These are phyloP conservation scores for Globisporangium lucens DNA, from an alignment of 352 stramenopile genomes.

Conservation along the genomic window DNA sequence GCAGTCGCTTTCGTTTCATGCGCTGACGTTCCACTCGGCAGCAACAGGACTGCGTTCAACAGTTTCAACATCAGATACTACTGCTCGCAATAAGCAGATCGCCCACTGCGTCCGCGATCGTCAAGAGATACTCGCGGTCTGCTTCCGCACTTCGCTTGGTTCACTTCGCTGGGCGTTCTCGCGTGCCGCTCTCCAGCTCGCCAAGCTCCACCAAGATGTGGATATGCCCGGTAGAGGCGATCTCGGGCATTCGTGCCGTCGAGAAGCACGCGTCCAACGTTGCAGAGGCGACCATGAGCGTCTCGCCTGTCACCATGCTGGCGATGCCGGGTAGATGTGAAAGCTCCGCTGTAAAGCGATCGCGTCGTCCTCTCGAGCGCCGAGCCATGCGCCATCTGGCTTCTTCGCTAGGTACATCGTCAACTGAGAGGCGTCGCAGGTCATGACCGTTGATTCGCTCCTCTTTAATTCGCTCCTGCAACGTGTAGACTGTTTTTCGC, in stretches of 20 bases:
- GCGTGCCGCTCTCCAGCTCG: no score
- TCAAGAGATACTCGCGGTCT: no score
- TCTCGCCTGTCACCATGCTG: background rate
- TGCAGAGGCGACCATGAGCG: background rate
- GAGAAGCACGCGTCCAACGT: background rate
- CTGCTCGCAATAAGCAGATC: no score
- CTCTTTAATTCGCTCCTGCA: background rate
- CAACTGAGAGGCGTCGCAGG: background rate
- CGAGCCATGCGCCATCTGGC: no score
- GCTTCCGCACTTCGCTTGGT: no score
- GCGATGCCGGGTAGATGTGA: background rate
- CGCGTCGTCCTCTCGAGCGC: no score
- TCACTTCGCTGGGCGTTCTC: no score
- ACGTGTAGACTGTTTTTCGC: background rate
- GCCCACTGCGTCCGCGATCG: no score
- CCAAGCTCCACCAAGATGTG: no score
- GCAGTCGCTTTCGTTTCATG: background rate
- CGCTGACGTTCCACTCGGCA: background rate
- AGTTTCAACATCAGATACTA: no score
- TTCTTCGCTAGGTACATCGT: background rate
- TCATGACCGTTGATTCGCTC: background rate
- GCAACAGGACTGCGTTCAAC: background rate
- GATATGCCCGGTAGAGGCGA: no score
- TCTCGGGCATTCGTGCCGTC: no score
- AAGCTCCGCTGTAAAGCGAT: background rate